These are phyloP conservation scores for Selaginella moellendorffii DNA, from an alignment of 75 land plant species.

Conservation along the genomic window DNA sequence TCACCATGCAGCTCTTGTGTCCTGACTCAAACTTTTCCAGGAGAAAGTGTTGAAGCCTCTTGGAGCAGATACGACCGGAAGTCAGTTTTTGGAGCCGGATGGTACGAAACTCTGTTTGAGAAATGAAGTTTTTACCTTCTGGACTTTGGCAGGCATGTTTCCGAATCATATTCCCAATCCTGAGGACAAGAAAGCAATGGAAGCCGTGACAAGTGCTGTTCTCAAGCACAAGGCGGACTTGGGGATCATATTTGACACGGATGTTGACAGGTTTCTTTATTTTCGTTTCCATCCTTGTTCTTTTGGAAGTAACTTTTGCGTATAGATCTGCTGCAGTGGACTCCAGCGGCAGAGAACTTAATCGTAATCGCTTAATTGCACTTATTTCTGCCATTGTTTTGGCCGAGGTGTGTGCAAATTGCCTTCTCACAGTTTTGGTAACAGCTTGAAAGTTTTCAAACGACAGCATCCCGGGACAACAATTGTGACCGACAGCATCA, in stretches of 20 bases:
- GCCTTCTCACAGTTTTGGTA: not conserved
- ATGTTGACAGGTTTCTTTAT: slow-evolving; percentile 72
- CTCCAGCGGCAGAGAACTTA: slow-evolving; percentile 67
- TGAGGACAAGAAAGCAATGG: slow-evolving; percentile 90
- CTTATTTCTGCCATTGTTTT: slow-evolving; percentile 84
- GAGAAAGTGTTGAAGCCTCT: slow-evolving; percentile 47
- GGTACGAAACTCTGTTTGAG: slow-evolving; percentile 27
- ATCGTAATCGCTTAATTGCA: slow-evolving; percentile 84
- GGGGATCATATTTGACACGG: slow-evolving; percentile 96
- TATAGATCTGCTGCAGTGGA: slow-evolving; percentile 92
- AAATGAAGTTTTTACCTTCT: too few species aligned
- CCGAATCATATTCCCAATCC: slow-evolving; percentile 99
- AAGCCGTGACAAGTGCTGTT: slow-evolving; percentile 73
- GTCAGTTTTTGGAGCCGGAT: slow-evolving; percentile 71
- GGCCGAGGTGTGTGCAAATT: slow-evolving; percentile 38
- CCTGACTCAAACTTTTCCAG: slow-evolving; percentile 18
- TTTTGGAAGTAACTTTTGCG: too few species aligned
- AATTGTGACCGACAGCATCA: slow-evolving; percentile 95
- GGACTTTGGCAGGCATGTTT: slow-evolving; percentile 64
- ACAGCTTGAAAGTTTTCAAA: not conserved
- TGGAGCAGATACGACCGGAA: slow-evolving; percentile 49
- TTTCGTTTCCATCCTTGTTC: slow-evolving; percentile 10
- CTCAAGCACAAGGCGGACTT: slow-evolving; percentile 77
- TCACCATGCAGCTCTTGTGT: not conserved
- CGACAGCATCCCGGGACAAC: slow-evolving; percentile 91